Evolutionary conservation across 176 grass and related monocot species (phyloP).

Genomic region (Zea mays): Zm-B73-REFERENCE-NAM-5.0 NC_050103.1:143423501-143424000

Average conservation of each 20-base stretch:
- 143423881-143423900: too few relatives aligned
- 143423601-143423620: constrained; percentile 13
- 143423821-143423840: too few relatives aligned
- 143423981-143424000: too few relatives aligned
- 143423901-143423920: too few relatives aligned
- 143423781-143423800: neutral
- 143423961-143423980: too few relatives aligned
- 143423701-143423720: neutral
- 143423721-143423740: neutral
- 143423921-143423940: too few relatives aligned
- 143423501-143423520: constrained; percentile 1
- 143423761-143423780: neutral
- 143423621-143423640: neutral
- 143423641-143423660: too few relatives aligned
- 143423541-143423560: neutral
- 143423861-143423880: too few relatives aligned
- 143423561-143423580: neutral
- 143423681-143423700: neutral
- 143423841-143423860: too few relatives aligned
- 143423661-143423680: neutral
- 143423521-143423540: neutral
- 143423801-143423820: too few relatives aligned
- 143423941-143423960: too few relatives aligned
- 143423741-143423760: neutral
- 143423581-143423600: neutral